Conservation (phyloP, 202 grass and related monocot genomes). For the Brachypodium distachyon region DNA sequence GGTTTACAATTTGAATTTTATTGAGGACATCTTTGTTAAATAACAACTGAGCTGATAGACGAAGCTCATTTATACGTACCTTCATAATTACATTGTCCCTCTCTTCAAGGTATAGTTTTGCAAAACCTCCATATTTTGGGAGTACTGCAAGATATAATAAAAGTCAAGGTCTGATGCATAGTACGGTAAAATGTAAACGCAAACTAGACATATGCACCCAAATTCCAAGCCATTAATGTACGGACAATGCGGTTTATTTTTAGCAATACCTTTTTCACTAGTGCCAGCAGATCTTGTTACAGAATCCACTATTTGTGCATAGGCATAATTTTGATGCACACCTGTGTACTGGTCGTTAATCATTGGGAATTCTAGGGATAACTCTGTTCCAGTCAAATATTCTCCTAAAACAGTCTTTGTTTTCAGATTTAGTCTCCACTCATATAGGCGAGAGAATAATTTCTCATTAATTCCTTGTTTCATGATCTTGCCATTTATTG, state of each 20-base stretch:
- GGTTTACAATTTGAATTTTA: not conserved
- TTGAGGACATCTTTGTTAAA: not conserved
- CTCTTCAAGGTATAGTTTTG: constrained; percentile 28
- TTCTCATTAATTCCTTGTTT: not conserved
- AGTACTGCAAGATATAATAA: constrained; percentile 2
- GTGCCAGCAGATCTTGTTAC: constrained; percentile 11
- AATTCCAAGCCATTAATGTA: not conserved
- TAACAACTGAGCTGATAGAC: not conserved
- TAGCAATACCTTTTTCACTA: constrained; percentile 1
- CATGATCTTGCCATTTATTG: not conserved
- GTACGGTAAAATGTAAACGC: not conserved
- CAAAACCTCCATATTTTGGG: constrained; percentile 30
- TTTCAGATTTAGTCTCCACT: constrained; percentile 51
- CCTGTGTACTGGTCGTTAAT: constrained; percentile 37
- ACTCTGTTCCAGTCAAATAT: constrained; percentile 35
- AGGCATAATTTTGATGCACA: constrained; percentile 31
- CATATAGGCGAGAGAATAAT: constrained; percentile 22
- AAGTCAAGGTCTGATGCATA: not conserved
- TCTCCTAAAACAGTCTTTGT: constrained; percentile 33
- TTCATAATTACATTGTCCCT: constrained; percentile 7
- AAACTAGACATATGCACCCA: not conserved
- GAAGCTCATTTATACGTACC: not conserved
- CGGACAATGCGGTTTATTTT: not conserved
- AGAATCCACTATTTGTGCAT: constrained; percentile 45
- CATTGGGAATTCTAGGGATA: constrained; percentile 41